Percentiles rank a stretch among this genome's conserved stretches.
Conservation (phyloP, 768 basidiomycete species). For the Gymnopilus junonius region DNA sequence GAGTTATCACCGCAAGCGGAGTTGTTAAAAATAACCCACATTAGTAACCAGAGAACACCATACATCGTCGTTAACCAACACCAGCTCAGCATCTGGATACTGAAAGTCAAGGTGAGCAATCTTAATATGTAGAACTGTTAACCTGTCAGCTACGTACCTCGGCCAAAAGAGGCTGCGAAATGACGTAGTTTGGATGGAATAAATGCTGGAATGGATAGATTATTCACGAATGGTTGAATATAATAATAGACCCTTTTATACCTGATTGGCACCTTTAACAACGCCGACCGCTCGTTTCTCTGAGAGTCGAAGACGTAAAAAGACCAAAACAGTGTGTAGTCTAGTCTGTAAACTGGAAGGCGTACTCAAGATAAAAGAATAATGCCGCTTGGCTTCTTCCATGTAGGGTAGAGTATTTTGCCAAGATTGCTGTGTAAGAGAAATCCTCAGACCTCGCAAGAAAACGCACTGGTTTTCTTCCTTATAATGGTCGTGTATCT, state of each 20-base stretch:
- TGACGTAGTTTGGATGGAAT: constrained; percentile 15
- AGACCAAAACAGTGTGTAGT: constrained; percentile 1
- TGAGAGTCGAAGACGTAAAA: constrained; percentile 6
- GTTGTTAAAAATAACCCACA: background rate
- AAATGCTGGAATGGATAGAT: constrained; percentile 1
- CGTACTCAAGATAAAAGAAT: constrained; percentile 13
- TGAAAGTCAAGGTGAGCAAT: background rate
- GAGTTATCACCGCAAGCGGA: no score
- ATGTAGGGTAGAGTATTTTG: constrained; percentile 1
- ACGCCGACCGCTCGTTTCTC: constrained; percentile 8
- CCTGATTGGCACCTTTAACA: background rate
- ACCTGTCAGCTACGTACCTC: background rate
- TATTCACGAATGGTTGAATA: no score
- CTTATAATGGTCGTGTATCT: background rate
- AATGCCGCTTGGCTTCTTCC: constrained; percentile 4
- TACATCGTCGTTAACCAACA: background rate
- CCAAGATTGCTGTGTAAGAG: constrained; percentile 9
- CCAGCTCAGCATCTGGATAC: background rate
- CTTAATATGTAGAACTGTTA: background rate
- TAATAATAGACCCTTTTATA: background rate
- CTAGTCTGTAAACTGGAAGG: background rate
- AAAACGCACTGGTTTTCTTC: constrained; percentile 8
- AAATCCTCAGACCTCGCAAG: constrained; percentile 16
- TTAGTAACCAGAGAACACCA: background rate
- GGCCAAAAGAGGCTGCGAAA: constrained; percentile 6